phyloP scores from a whole-genome alignment of 345 rosid species.

The Luvunga scandens region DNA sequence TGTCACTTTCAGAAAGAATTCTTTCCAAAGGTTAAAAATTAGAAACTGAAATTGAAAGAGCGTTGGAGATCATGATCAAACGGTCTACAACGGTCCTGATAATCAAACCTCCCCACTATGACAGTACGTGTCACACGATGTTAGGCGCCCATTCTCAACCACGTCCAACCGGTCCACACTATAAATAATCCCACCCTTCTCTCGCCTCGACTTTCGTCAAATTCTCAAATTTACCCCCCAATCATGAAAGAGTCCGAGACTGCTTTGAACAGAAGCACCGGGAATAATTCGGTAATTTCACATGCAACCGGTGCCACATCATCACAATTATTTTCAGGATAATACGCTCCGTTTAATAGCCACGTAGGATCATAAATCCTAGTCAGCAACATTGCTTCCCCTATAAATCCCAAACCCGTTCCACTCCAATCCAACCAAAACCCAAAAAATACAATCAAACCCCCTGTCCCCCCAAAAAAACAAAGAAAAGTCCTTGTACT shows the following conservation, averaged over 20 bases:
- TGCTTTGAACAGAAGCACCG: not conserved
- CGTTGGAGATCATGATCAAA: not conserved
- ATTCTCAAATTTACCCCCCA: constrained; percentile 8
- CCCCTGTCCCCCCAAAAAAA: not conserved
- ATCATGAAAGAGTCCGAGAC: not conserved
- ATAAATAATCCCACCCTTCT: not conserved
- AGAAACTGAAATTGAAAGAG: not conserved
- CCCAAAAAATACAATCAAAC: constrained; percentile 13
- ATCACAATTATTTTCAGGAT: not conserved
- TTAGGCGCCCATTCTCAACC: not conserved
- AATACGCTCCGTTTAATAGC: constrained; percentile 3
- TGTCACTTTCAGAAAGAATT: no score
- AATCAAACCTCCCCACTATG: not conserved
- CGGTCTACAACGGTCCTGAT: not conserved
- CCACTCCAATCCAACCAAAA: constrained; percentile 13
- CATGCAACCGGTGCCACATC: not conserved
- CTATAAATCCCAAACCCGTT: constrained; percentile 35
- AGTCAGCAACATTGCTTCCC: constrained; percentile 35
- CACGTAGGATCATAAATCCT: constrained; percentile 17
- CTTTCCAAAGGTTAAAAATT: not conserved
- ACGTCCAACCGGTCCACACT: not conserved
- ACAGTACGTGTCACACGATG: constrained; percentile 16
- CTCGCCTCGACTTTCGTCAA: not conserved
- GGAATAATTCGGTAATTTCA: not conserved
- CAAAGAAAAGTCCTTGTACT: not conserved